These are phyloP conservation scores for Saitozyma sp. DNA, from an alignment of 768 basidiomycete species.

Conservation along the genomic window DNA sequence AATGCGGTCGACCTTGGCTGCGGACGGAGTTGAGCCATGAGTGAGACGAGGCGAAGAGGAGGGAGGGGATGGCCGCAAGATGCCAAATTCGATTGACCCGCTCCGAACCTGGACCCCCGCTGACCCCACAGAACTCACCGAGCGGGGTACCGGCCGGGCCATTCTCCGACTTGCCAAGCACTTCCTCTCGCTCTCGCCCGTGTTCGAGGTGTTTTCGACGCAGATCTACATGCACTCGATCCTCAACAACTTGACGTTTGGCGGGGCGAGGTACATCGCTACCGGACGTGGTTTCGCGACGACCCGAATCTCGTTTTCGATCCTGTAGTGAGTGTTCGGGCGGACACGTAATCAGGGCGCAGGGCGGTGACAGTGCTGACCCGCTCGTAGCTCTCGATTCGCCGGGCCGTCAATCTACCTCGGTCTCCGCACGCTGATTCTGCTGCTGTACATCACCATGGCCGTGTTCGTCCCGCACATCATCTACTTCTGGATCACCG, in stretches of 20 bases:
- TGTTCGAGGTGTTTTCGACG: conserved; percentile 97
- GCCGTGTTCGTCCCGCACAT: conserved; percentile 87
- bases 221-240: conserved; percentile 99
- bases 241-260: conserved; percentile 92
- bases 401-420: conserved; percentile 98
- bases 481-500: conserved; percentile 98
- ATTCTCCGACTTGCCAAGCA: conserved; percentile 89
- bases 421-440: conserved; percentile 86
- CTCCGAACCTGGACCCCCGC: not conserved
- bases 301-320: conserved; percentile 88
- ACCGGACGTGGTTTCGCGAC: conserved; percentile 99
- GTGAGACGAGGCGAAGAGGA: not conserved
- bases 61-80: not conserved
- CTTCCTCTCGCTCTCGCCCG: conserved; percentile 87
- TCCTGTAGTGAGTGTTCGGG: conserved; percentile 62
- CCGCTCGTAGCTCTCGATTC: conserved; percentile 69
- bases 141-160: conserved; percentile 90
- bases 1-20: not conserved
- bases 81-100: too few relatives aligned
- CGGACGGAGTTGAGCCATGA: conserved; percentile 33
- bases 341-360: too few relatives aligned
- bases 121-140: conserved; percentile 73
- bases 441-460: conserved; percentile 91
- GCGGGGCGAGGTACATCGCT: conserved; percentile 97
- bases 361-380: too few relatives aligned